Evolutionary conservation across 352 stramenopile species (phyloP).

Genomic region (Pythium pyrilobum): DNA sequence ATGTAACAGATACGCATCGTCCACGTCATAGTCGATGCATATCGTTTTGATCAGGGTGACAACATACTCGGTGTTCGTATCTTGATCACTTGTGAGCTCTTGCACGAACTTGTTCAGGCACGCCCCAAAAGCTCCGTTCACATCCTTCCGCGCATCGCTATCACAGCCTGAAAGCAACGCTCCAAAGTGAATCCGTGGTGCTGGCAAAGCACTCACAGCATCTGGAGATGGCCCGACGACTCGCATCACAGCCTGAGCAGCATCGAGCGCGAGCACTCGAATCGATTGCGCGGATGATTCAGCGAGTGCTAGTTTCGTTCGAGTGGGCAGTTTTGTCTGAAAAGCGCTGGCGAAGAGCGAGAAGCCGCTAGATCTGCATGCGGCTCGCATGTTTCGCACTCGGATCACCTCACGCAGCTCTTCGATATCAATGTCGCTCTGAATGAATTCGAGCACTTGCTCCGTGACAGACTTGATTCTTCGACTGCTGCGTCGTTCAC

Average conservation of each 20-base stretch:
- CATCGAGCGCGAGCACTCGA: slow-evolving; percentile 30
- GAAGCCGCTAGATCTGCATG: slow-evolving; percentile 38
- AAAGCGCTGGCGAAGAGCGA: slow-evolving; percentile 35
- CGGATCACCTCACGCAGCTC: slow-evolving; percentile 46
- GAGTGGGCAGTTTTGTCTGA: slow-evolving; percentile 17
- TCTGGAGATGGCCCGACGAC: not conserved
- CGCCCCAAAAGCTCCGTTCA: slow-evolving; percentile 44
- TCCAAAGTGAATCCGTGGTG: slow-evolving; percentile 44
- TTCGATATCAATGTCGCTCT: slow-evolving; percentile 65
- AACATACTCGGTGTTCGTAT: slow-evolving; percentile 19
- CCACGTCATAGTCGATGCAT: slow-evolving; percentile 68
- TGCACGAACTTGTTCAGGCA: slow-evolving; percentile 32
- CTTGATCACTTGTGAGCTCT: slow-evolving; percentile 3
- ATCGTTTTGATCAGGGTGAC: slow-evolving; percentile 47
- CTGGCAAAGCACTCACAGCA: slow-evolving; percentile 11
- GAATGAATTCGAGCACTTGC: slow-evolving; percentile 80
- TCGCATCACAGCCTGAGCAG: slow-evolving; percentile 15
- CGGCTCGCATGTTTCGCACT: slow-evolving; percentile 41
- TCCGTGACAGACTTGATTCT: slow-evolving; percentile 71
- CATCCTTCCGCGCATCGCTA: slow-evolving; percentile 29
- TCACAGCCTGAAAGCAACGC: slow-evolving; percentile 49
- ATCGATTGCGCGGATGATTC: slow-evolving; percentile 46
- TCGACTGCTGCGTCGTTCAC: slow-evolving; percentile 43
- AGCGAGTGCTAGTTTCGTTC: slow-evolving; percentile 33
- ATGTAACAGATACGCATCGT: slow-evolving; percentile 66